phyloP scores from a whole-genome alignment of 257 asterid species.

The Vinca minor region DNA sequence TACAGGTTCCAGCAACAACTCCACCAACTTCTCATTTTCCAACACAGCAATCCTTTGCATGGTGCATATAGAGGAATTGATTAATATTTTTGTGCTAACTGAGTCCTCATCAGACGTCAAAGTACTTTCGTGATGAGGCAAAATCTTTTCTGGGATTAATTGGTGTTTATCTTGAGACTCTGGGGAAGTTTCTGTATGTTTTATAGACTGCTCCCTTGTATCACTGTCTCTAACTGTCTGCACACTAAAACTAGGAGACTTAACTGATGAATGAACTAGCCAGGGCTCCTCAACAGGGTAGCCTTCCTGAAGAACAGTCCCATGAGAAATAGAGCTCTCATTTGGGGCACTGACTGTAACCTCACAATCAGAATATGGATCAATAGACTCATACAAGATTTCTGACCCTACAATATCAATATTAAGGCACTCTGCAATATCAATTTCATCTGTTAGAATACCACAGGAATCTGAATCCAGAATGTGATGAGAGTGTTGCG shows the following conservation, averaged over 20 bases:
- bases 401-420: constrained; percentile 27
- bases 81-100: constrained; percentile 64
- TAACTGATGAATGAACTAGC: constrained; percentile 39
- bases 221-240: constrained; percentile 22
- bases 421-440: constrained; percentile 21
- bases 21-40: constrained; percentile 77
- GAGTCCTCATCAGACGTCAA: constrained; percentile 33
- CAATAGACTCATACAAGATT: constrained; percentile 20
- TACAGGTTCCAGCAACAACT: constrained; percentile 86
- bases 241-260: constrained; percentile 17
- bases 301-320: constrained; percentile 18
- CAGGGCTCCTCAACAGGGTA: constrained; percentile 91
- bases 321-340: constrained; percentile 18
- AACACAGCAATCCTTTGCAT: constrained; percentile 92
- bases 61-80: constrained; percentile 90
- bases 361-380: constrained; percentile 22
- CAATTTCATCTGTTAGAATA: constrained; percentile 25
- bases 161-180: constrained; percentile 29
- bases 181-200: constrained; percentile 28
- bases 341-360: constrained; percentile 20
- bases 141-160: constrained; percentile 32
- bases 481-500: constrained; percentile 28
- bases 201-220: constrained; percentile 18
- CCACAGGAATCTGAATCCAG: constrained; percentile 29
- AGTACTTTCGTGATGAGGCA: constrained; percentile 40